Conservation (phyloP, 306 rosid genomes). For the Gastrolobium villosum region DNA sequence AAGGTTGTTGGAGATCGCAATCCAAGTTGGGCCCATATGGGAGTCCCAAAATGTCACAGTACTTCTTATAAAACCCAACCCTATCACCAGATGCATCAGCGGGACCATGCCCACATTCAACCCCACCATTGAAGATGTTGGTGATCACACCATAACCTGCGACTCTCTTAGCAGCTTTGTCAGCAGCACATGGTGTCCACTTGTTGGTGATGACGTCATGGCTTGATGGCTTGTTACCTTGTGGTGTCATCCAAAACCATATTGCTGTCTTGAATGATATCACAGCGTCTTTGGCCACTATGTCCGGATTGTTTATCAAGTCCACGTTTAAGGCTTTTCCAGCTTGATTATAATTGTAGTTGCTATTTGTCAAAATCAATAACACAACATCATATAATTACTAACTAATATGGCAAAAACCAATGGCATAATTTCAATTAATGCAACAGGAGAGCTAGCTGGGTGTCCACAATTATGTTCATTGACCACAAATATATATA, state of each 20-base stretch:
- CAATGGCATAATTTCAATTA: too few species aligned
- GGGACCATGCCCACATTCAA: constrained; percentile 45
- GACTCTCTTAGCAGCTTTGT: constrained; percentile 38
- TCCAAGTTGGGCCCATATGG: constrained; percentile 43
- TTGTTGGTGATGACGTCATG: constrained; percentile 59
- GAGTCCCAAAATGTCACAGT: constrained; percentile 41
- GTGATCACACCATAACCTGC: constrained; percentile 53
- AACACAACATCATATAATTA: too few species aligned
- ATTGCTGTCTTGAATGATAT: constrained; percentile 67
- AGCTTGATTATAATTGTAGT: constrained; percentile 7
- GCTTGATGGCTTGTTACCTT: constrained; percentile 68
- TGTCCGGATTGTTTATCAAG: constrained; percentile 60
- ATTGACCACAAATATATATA: too few species aligned
- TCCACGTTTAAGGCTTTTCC: constrained; percentile 53
- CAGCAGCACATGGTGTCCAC: constrained; percentile 62
- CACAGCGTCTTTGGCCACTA: constrained; percentile 54
- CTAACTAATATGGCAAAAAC: too few species aligned
- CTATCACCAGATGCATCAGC: background rate
- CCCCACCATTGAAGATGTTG: constrained; percentile 49
- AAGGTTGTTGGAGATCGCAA: constrained; percentile 40
- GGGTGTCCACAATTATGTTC: too few species aligned
- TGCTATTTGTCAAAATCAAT: too few species aligned
- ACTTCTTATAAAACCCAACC: constrained; percentile 43
- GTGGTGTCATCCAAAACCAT: constrained; percentile 81
- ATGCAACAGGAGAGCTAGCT: too few species aligned